Base-by-base conservation (phyloP, 1,284 basidiomycete species). In the Xerocomus amazonicus region DNA sequence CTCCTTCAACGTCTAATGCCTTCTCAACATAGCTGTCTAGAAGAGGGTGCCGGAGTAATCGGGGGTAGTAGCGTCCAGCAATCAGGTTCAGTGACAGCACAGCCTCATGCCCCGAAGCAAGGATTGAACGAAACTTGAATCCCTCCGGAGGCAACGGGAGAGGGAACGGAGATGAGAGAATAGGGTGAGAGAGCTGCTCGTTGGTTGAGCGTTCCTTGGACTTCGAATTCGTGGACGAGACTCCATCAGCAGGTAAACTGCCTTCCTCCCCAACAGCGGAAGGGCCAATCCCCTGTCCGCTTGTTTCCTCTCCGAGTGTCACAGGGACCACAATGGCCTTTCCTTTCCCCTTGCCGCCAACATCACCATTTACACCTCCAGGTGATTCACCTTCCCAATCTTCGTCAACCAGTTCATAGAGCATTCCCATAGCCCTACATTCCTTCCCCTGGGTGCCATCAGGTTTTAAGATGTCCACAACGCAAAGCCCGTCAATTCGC, bases 51-150 rank as follows among this genome's bases (percentile, higher is more conserved):
- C 69, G 59, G 28, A 87, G 72, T 17, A 90, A 70, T 8, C 73
- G 68, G 6, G 87, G 83, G 62, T 90, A 90, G 64, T 90, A 90
- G 47, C 87, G 74, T 29, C 87, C 87, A 35, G 79, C 78, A 50
- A 90, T 75, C 48, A 88, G 68, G 23, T 79, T 77, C 31, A 90
- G 72, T 4, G 83, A 81, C 9, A 89, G 57, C 17, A 85, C 75
- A 23, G 75, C 79, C 66, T 90, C 86, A 56, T 79, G 69, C 0
- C 78, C 84, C n/a, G 78, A 71, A 1, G 70, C 60, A 10, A 87
- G 70, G 48, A 90, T 84, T 0, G 79, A 73, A n/a, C 85, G 78
- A 68, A 89, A 89, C 55, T 73, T 76, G 66, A 75, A 88, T 2
- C 83, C 81, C 19, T 65, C 62, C 0, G 87, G 87, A 2, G 87